These are phyloP conservation scores for Tylopilus subfusipes DNA, from an alignment of 768 basidiomycete species.

Conservation along the genomic window DNA sequence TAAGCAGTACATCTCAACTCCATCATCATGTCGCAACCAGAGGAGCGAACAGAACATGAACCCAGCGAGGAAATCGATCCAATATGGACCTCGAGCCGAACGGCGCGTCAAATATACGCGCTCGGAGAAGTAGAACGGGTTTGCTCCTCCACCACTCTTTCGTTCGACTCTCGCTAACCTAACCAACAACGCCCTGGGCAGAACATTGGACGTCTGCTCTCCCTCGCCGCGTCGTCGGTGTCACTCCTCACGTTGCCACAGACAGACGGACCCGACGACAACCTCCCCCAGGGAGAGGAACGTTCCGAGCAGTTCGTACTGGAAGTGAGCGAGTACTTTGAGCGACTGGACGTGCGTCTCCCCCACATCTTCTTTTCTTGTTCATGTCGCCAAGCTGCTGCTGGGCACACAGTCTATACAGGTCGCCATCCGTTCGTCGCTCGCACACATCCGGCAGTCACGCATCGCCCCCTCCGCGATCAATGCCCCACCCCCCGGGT, in stretches of 20 bases:
- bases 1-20: not conserved
- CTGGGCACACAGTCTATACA: constrained; percentile 70
- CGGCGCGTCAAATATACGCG: constrained; percentile 77
- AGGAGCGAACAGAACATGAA: constrained; percentile 14
- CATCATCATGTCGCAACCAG: constrained; percentile 28
- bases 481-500: constrained; percentile 68
- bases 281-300: constrained; percentile 75
- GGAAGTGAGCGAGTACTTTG: constrained; percentile 83
- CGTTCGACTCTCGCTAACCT: not conserved
- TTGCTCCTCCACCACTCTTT: constrained; percentile 1
- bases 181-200: constrained; percentile 23
- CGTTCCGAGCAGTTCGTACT: constrained; percentile 82
- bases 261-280: constrained; percentile 65
- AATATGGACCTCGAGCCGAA: constrained; percentile 78
- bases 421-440: constrained; percentile 66
- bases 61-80: constrained; percentile 54
- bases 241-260: constrained; percentile 80
- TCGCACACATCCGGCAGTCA: constrained; percentile 78
- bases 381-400: no score
- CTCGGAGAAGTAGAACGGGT: constrained; percentile 82
- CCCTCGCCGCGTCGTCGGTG: constrained; percentile 73
- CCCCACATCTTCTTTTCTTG: no score
- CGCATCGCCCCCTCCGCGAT: constrained; percentile 88
- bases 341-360: constrained; percentile 62
- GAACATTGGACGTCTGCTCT: constrained; percentile 76